Conservation (phyloP, 352 stramenopile genomes). For the Phytophthora rubi region DNA sequence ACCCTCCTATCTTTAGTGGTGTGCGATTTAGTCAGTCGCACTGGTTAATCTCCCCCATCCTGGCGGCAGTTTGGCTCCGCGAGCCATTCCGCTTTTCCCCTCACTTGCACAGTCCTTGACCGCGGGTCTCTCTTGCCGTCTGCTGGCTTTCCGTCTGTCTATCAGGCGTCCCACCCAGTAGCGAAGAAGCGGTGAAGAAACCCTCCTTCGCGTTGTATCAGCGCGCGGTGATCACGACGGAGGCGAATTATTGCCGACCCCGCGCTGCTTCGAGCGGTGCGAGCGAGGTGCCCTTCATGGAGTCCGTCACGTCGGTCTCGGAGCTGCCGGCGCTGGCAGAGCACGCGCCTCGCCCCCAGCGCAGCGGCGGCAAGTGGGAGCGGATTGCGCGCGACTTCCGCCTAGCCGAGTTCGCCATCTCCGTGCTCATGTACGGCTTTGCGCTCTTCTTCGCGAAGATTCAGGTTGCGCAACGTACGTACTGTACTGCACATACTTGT, state of each 20-base stretch:
- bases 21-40: slow-evolving; percentile 22
- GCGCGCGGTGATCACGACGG: slow-evolving; percentile 20
- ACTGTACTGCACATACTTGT: not conserved
- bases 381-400: slow-evolving; percentile 33
- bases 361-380: slow-evolving; percentile 24
- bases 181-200: slow-evolving; percentile 34
- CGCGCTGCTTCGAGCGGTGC: slow-evolving; percentile 35
- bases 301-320: slow-evolving; percentile 31
- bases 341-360: not conserved
- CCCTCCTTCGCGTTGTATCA: slow-evolving; percentile 27
- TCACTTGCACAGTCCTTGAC: slow-evolving; percentile 17
- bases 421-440: slow-evolving; percentile 44
- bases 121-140: slow-evolving; percentile 7
- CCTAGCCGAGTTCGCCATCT: slow-evolving; percentile 41
- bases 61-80: not conserved
- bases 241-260: slow-evolving; percentile 6
- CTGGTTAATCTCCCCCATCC: slow-evolving; percentile 16
- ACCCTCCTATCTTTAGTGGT: slow-evolving; percentile 10
- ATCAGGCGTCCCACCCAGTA: slow-evolving; percentile 25
- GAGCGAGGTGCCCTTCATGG: slow-evolving; percentile 47
- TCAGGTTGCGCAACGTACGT: slow-evolving; percentile 46
- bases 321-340: slow-evolving; percentile 21
- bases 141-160: slow-evolving; percentile 23
- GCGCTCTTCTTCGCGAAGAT: slow-evolving; percentile 47
- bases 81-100: slow-evolving; percentile 15